phyloP scores from a whole-genome alignment of 2,329 filamentous ascomycete species.

The Alternaria sp. region DNA sequence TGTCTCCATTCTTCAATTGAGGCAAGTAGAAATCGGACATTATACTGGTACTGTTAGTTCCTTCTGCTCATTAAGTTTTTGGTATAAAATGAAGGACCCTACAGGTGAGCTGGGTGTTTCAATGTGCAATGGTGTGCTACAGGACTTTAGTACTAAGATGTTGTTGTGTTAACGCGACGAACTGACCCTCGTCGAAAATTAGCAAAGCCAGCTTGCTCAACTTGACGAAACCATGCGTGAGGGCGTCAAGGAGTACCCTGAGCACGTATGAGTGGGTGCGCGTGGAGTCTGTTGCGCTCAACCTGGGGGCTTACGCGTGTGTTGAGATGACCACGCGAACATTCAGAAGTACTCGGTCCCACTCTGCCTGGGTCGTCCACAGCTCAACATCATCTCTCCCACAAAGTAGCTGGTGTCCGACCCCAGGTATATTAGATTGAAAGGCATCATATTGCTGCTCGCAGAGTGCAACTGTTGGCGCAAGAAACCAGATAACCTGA shows the following conservation, averaged over 20 bases:
- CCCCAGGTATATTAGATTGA: constrained; percentile 52
- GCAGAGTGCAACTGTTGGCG: constrained; percentile 57
- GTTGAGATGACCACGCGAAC: constrained; percentile 81
- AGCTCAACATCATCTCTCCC: constrained; percentile 75
- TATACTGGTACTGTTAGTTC: constrained; percentile 53
- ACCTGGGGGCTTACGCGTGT: constrained; percentile 57
- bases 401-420: constrained; percentile 69
- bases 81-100: not conserved
- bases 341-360: constrained; percentile 72
- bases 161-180: not conserved
- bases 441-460: constrained; percentile 55
- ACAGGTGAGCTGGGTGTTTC: constrained; percentile 68
- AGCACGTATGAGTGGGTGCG: not conserved
- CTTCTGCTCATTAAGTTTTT: not conserved
- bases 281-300: not conserved
- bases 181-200: constrained; percentile 80
- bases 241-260: constrained; percentile 73
- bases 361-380: constrained; percentile 74
- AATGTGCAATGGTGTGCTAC: constrained; percentile 77
- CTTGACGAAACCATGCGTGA: constrained; percentile 76
- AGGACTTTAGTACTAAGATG: constrained; percentile 9
- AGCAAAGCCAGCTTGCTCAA: constrained; percentile 72
- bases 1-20: constrained; percentile 39
- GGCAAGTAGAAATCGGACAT: constrained; percentile 77
- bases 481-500: constrained; percentile 56